A percentile compares a stretch with the other conserved stretches of the same genome.
Evolutionary conservation across 106 monocot genomes (phyloP).

Genomic region (Allium cepa): DNA sequence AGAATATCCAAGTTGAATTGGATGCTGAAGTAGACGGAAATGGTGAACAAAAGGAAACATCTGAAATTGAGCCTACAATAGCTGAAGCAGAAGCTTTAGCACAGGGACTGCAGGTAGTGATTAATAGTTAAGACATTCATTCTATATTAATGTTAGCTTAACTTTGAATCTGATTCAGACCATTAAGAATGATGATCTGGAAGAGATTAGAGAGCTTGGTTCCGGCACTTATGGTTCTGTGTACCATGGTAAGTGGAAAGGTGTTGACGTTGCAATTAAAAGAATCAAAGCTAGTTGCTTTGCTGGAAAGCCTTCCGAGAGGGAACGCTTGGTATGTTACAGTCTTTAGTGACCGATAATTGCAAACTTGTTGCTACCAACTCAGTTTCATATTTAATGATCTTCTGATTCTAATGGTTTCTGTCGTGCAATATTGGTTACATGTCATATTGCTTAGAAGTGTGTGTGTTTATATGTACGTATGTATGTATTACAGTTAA

Average conservation of each 20-base stretch:
- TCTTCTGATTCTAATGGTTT: not conserved
- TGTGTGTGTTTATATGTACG: no score
- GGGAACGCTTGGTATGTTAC: conserved; percentile 68
- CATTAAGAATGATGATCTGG: conserved; percentile 81
- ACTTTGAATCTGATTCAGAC: conserved; percentile 40
- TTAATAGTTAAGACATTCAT: not conserved
- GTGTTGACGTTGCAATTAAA: conserved; percentile 93
- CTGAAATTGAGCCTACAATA: conserved; percentile 63
- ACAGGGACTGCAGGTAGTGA: conserved; percentile 77
- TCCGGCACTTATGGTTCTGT: conserved; percentile 89
- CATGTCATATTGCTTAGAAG: not conserved
- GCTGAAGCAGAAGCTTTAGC: conserved; percentile 80
- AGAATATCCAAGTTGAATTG: conserved; percentile 40
- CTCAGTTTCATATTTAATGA: not conserved
- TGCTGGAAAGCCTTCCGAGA: conserved; percentile 81
- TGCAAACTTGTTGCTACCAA: no score
- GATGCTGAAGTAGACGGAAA: conserved; percentile 38
- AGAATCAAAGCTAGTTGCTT: conserved; percentile 95
- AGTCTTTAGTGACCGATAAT: no score
- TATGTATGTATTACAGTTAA: no score
- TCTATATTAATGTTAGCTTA: not conserved
- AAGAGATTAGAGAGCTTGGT: conserved; percentile 83
- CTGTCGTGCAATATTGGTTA: not conserved
- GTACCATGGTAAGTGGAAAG: conserved; percentile 91
- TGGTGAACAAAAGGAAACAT: conserved; percentile 24